phyloP scores from a whole-genome alignment of 23 red algal genomes.

The Gracilaria gracilis region DNA sequence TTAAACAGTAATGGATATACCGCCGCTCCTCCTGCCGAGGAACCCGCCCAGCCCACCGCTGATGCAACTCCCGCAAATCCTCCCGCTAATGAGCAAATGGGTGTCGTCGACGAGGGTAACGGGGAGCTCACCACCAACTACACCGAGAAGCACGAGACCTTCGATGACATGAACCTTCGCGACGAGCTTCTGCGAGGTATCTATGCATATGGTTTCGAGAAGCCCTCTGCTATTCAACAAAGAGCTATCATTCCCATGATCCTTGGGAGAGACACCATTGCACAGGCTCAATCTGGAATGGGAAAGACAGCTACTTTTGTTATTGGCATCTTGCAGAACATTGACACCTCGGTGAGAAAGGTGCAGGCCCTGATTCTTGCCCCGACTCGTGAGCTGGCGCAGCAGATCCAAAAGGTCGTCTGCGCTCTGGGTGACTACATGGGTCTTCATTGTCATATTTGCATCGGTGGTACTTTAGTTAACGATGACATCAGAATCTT shows the following conservation, averaged over 20 bases:
- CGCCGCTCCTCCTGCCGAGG: conserved; percentile 35
- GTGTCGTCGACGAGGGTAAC: conserved; percentile 54
- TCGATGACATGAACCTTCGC: conserved; percentile 96
- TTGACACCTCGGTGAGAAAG: conserved; percentile 91
- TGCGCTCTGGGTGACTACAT: conserved; percentile 92
- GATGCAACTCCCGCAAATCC: conserved; percentile 32
- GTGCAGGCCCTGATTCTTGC: conserved; percentile 98
- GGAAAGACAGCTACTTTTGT: conserved; percentile 98
- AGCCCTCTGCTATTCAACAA: conserved; percentile 98
- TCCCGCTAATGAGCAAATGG: conserved; percentile 10
- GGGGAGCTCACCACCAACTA: conserved; percentile 88
- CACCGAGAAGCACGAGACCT: conserved; percentile 89
- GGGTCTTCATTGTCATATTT: conserved; percentile 90
- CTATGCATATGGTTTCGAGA: conserved; percentile 99
- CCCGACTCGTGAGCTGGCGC: conserved; percentile 97
- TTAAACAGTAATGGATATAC: conserved; percentile 60
- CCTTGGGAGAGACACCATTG: conserved; percentile 92
- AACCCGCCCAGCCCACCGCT: conserved; percentile 13
- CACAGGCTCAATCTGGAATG: conserved; percentile 99
- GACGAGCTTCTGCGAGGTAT: conserved; percentile 96
- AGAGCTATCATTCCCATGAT: conserved; percentile 98
- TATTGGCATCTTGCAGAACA: conserved; percentile 97
- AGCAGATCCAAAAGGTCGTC: conserved; percentile 99
- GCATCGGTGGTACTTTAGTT: conserved; percentile 97
- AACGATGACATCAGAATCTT: conserved; percentile 95